A percentile compares a stretch with the other conserved stretches of the same genome.
Evolutionary conservation across 805 yeast genomes (phyloP).

Genomic region (Kuraishia floccosa): DNA sequence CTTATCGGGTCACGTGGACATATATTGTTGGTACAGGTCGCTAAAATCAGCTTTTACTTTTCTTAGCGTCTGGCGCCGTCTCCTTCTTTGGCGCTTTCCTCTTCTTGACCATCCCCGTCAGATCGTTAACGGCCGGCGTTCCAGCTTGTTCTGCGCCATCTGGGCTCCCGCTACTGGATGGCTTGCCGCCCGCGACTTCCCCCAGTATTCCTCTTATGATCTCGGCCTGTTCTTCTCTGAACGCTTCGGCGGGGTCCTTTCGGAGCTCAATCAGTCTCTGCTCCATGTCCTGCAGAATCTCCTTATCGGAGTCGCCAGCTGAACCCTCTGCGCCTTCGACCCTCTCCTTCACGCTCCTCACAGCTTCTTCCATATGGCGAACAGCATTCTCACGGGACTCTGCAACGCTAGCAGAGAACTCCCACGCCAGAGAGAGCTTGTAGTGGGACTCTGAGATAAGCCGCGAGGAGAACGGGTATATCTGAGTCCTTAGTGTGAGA

Average conservation of each 20-base stretch:
- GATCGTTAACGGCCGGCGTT: slow-evolving; percentile 37
- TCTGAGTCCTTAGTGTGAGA: slow-evolving; percentile 37
- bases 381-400: slow-evolving; percentile 37
- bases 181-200: slow-evolving; percentile 17
- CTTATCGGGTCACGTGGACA: too few species aligned
- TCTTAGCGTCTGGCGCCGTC: too few species aligned
- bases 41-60: too few species aligned
- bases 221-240: slow-evolving; percentile 37
- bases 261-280: slow-evolving; percentile 44
- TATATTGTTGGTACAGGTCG: too few species aligned
- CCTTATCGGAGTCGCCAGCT: slow-evolving; percentile 29
- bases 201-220: slow-evolving; percentile 50
- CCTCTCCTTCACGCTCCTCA: slow-evolving; percentile 31
- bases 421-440: slow-evolving; percentile 70
- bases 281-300: slow-evolving; percentile 41
- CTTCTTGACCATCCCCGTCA: slow-evolving; percentile 54
- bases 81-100: slow-evolving; percentile 10
- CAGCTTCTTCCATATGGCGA: slow-evolving; percentile 23
- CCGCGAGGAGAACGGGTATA: slow-evolving; percentile 41
- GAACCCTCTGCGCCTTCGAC: slow-evolving; percentile 24
- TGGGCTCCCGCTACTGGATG: not conserved
- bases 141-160: slow-evolving; percentile 3
- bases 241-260: slow-evolving; percentile 35
- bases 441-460: slow-evolving; percentile 70
- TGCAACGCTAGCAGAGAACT: slow-evolving; percentile 49